These are phyloP conservation scores for Phlegmacium glaucopus DNA, from an alignment of 768 basidiomycete species.

Conservation along the genomic window DNA sequence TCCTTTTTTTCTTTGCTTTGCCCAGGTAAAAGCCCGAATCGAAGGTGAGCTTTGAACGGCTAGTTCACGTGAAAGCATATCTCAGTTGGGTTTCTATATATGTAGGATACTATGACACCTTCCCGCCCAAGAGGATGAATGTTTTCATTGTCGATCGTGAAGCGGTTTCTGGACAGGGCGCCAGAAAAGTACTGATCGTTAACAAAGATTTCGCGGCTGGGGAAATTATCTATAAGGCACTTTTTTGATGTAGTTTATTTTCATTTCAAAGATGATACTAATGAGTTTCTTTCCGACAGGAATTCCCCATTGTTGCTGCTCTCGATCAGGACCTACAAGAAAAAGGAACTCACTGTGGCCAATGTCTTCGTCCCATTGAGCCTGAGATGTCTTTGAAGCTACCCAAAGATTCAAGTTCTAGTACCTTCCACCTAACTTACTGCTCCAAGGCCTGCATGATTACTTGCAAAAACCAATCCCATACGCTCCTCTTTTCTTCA, in stretches of 20 bases:
- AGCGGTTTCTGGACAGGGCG: conserved; percentile 38
- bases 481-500: conserved; percentile 68
- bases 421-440: conserved; percentile 58
- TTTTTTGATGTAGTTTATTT: neutral
- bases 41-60: conserved; percentile 62
- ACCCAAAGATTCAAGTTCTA: conserved; percentile 44
- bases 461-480: conserved; percentile 54
- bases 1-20: conserved; percentile 11
- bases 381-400: conserved; percentile 41
- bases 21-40: conserved; percentile 61
- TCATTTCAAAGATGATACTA: neutral
- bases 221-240: conserved; percentile 75
- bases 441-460: conserved; percentile 70
- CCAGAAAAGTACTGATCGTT: conserved; percentile 43
- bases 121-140: conserved; percentile 72
- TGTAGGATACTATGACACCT: conserved; percentile 72
- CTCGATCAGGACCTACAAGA: conserved; percentile 71
- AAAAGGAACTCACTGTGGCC: conserved; percentile 66
- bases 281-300: conserved; percentile 40
- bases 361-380: conserved; percentile 64
- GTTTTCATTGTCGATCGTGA: conserved; percentile 52
- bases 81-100: conserved; percentile 6
- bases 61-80: conserved; percentile 4
- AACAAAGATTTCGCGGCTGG: conserved; percentile 66
- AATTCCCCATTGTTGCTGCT: conserved; percentile 66